Percentiles rank a stretch among this genome's conserved stretches.
Evolutionary conservation across 305 asterid genomes (phyloP).

Genomic region (Fraxinus sp.): DNA sequence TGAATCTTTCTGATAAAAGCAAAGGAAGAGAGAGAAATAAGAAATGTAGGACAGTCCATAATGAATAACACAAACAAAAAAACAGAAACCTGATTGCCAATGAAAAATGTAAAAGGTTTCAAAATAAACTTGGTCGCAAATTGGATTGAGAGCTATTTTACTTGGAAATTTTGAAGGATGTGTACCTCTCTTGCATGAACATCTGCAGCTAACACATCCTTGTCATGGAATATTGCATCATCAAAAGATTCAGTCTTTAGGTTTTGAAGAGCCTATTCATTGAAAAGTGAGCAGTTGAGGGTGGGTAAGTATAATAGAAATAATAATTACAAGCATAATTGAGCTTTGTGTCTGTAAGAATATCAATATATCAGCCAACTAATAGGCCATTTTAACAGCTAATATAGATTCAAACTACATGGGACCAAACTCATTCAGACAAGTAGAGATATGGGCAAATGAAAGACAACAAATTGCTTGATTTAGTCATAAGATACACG

Average conservation of each 20-base stretch:
- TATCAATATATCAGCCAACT: conserved; percentile 6
- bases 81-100: not conserved
- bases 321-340: conserved; percentile 6
- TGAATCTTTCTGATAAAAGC: not conserved
- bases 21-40: not conserved
- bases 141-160: conserved; percentile 8
- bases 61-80: not conserved
- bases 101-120: not conserved
- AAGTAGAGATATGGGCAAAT: not conserved
- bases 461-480: not conserved
- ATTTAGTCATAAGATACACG: not conserved
- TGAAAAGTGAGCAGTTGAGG: not conserved
- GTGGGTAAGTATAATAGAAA: conserved; percentile 9
- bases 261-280: conserved; percentile 33
- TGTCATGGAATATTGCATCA: conserved; percentile 23
- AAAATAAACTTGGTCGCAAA: conserved; percentile 9
- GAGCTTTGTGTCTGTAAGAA: not conserved
- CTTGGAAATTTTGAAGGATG: not conserved
- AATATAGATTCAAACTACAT: not conserved
- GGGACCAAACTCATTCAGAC: not conserved
- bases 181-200: conserved; percentile 33
- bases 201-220: conserved; percentile 29
- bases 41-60: not conserved
- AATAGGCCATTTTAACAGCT: conserved; percentile 6
- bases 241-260: conserved; percentile 38